Conservation (phyloP, 2,329 filamentous ascomycete species). For the Myriosclerotinia curreyana region DNA sequence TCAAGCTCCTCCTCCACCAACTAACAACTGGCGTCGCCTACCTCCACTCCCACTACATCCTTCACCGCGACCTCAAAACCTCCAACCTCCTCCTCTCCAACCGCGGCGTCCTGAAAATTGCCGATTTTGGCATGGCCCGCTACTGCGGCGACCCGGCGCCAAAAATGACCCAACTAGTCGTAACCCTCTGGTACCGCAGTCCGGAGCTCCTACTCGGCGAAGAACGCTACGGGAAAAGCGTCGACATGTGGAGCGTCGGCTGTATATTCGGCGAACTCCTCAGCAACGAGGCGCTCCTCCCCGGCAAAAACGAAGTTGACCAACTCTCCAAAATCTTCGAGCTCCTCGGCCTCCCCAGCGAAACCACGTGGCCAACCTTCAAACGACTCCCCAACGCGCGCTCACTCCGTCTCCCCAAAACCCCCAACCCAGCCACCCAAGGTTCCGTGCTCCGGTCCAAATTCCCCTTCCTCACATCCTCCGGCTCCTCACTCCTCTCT, state of each 20-base stretch:
- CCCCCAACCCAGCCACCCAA: slow-evolving; percentile 41
- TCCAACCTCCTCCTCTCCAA: slow-evolving; percentile 95
- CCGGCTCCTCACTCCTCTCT: slow-evolving; percentile 68
- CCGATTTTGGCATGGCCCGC: slow-evolving; percentile 96
- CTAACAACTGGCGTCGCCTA: slow-evolving; percentile 77
- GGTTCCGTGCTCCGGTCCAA: slow-evolving; percentile 64
- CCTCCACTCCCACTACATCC: slow-evolving; percentile 84
- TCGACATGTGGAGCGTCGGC: slow-evolving; percentile 96
- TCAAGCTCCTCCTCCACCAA: slow-evolving; percentile 85
- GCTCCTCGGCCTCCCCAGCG: slow-evolving; percentile 80
- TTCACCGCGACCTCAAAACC: slow-evolving; percentile 91
- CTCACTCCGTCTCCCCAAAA: slow-evolving; percentile 65
- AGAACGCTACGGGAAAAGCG: slow-evolving; percentile 66
- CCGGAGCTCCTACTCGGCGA: slow-evolving; percentile 87
- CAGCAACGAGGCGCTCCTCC: slow-evolving; percentile 75
- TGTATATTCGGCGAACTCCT: slow-evolving; percentile 95
- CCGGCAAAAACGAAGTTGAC: slow-evolving; percentile 89
- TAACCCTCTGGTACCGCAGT: slow-evolving; percentile 94
- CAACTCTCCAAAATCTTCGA: slow-evolving; percentile 85
- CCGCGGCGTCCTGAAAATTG: slow-evolving; percentile 89
- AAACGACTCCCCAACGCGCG: slow-evolving; percentile 83
- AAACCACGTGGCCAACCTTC: slow-evolving; percentile 82
- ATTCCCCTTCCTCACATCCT: slow-evolving; percentile 77
- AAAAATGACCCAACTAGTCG: slow-evolving; percentile 85
- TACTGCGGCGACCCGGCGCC: slow-evolving; percentile 77